Percentiles rank a stretch among this genome's conserved stretches.
phyloP scores from a whole-genome alignment of 345 rosid genomes.

The Clausena lansium region DNA sequence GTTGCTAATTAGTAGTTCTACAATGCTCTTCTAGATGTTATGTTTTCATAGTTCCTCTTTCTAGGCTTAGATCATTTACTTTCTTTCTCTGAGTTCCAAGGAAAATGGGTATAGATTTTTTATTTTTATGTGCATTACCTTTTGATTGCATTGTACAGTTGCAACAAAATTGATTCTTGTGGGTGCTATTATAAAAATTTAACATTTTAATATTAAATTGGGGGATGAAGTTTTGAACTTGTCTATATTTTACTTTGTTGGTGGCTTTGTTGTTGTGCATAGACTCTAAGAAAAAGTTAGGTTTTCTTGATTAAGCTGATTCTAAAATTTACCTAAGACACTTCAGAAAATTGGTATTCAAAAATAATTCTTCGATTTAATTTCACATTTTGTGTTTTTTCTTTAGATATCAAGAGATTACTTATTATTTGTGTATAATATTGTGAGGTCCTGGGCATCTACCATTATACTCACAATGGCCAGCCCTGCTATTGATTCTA shows the following conservation, averaged over 20 bases:
- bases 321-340: not conserved
- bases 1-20: conserved; percentile 2
- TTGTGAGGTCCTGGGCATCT: not conserved
- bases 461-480: too few species aligned
- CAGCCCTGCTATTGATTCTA: too few species aligned
- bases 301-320: not conserved
- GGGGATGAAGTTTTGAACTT: not conserved
- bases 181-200: not conserved
- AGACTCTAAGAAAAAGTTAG: not conserved
- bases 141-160: not conserved
- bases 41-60: not conserved
- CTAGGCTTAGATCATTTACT: not conserved
- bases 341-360: not conserved
- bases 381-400: conserved; percentile 1
- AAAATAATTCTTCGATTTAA: not conserved
- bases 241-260: not conserved
- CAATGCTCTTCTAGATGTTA: not conserved
- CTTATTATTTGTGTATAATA: not conserved
- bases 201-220: not conserved
- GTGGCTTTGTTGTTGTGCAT: not conserved
- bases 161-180: not conserved
- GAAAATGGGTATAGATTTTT: not conserved
- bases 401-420: not conserved
- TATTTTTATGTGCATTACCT: not conserved
- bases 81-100: not conserved